Evolutionary conservation across 345 rosid genomes (phyloP).

Genomic region (Populus davidiana): DNA sequence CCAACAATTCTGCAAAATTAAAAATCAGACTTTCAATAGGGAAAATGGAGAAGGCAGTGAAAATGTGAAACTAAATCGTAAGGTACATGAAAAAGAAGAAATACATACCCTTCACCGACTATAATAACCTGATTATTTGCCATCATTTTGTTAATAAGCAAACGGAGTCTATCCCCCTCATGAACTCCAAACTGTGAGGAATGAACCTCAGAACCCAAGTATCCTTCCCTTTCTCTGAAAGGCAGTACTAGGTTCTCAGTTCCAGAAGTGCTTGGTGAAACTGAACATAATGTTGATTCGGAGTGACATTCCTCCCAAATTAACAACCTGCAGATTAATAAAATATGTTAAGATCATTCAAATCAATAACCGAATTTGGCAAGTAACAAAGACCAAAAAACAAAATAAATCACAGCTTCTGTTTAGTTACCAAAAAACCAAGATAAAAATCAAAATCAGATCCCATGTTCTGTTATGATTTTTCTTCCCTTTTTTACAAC

Average conservation of each 20-base stretch:
- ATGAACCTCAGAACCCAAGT: conserved; percentile 29
- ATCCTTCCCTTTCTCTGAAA: conserved; percentile 44
- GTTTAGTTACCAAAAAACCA: not conserved
- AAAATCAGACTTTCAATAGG: not conserved
- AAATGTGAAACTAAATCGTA: conserved; percentile 5
- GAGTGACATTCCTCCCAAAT: conserved; percentile 89
- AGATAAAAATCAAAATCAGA: not conserved
- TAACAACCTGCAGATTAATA: conserved; percentile 50
- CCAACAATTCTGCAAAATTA: conserved; percentile 67
- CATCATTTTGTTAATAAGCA: conserved; percentile 77
- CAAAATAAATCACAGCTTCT: not conserved
- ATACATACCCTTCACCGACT: conserved; percentile 84
- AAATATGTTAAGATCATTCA: conserved; percentile 6
- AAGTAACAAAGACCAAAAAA: not conserved
- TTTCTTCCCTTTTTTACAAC: not conserved
- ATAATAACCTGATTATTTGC: conserved; percentile 60
- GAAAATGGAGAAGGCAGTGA: not conserved
- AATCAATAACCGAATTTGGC: not conserved
- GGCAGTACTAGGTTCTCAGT: conserved; percentile 27
- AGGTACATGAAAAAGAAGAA: not conserved
- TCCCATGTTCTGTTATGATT: not conserved
- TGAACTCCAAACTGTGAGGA: conserved; percentile 36
- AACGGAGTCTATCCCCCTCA: conserved; percentile 38
- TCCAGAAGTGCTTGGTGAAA: conserved; percentile 29
- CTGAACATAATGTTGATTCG: conserved; percentile 35